Base-by-base conservation (phyloP, 1,284 basidiomycete species). In the Heliocybe sulcata region DNA sequence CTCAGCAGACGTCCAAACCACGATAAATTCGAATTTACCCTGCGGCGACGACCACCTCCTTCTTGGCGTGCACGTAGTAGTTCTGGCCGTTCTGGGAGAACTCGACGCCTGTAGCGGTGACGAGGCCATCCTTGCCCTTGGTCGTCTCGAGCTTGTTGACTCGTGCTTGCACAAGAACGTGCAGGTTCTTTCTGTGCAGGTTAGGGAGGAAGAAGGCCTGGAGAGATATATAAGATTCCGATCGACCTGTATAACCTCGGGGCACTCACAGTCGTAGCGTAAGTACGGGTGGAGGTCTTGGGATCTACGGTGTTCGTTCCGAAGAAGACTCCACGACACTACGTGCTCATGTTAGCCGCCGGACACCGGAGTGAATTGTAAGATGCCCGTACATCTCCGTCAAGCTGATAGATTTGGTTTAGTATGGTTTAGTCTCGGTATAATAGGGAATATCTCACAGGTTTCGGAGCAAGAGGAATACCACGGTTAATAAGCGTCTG, bases 1-100 rank as follows among this genome's bases (percentile, higher is more conserved):
- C n/a, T n/a, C n/a, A n/a, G n/a, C n/a, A n/a, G n/a, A n/a, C n/a
- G n/a, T n/a, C n/a, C n/a, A n/a, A n/a, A n/a, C n/a, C n/a, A n/a
- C n/a, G n/a, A n/a, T n/a, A n/a, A 49, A 29, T 12, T 42, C 12
- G 25, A 6, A 11, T 25, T 38, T 51, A 71, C 71, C 73, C 73
- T 8, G 74, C 68, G 27, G 65, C 68, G 16, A 81, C 55, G 23
- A 79, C 70, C 50, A 80, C 70, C 55, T 79, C 73, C 45, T 64
- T 62, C 2, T 20, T 23, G 14, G 54, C 57, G 9, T 59, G 23
- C 12, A 65, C 67, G 2, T 56, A 53, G 52, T 66, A 61, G 3
- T 49, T 56, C 23, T 55, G 47, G 6, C 59, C 64, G 11, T 58
- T 61, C 50, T 63, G 52, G 2, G 59, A 49, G 52, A 72, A 72